Evolutionary conservation across 805 yeast species (phyloP), one percentile per base, ranked within the genome.

Genomic region (Candida cerambycidarum): DNA sequence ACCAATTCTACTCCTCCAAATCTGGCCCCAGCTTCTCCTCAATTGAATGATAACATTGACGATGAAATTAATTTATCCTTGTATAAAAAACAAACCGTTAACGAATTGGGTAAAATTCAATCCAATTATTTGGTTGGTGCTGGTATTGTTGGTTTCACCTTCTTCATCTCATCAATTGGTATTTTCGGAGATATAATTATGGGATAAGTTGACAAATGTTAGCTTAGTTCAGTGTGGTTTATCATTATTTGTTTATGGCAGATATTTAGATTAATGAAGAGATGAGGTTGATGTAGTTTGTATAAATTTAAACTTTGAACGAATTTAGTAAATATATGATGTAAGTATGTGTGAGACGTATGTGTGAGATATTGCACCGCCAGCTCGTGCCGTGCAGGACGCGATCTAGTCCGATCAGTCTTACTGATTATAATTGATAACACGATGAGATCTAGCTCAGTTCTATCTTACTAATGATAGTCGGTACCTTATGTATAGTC

Each of bases 131-230:
- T 58, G 21, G 51, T 66, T 18, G 74, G 78, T 3, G 62, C 74
- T 7, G 61, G 59, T 12, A 52, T 80, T 25, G 56, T 76, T 13
- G 74, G 75, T 7, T 46, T 63, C 10, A 75, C 80, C 0, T 74
- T 79, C 41, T 55, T 71, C 4, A 58, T 82, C 39, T 71, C 82
- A 16, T 53, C 71, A 9, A 57, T 82, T 47, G 88, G 88, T 11
- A 68, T 78, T 41, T 55, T 76, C 43, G 88, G 88, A 10, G 88
- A 82, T 31, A 19, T 41, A 5, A 15, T 27, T 34, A 34, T 34
- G 38, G 37, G 37, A 10, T 33, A 33, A 33, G n/a, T n/a, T n/a
- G n/a, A n/a, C n/a, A n/a, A n/a, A n/a, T n/a, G n/a, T 21, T 21
- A 21, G 23, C 23, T 21, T 21, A 8, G 8, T 21, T 21, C 8